Base-by-base conservation (phyloP, 2,329 filamentous ascomycete species). In the Botrytis aclada region DNA sequence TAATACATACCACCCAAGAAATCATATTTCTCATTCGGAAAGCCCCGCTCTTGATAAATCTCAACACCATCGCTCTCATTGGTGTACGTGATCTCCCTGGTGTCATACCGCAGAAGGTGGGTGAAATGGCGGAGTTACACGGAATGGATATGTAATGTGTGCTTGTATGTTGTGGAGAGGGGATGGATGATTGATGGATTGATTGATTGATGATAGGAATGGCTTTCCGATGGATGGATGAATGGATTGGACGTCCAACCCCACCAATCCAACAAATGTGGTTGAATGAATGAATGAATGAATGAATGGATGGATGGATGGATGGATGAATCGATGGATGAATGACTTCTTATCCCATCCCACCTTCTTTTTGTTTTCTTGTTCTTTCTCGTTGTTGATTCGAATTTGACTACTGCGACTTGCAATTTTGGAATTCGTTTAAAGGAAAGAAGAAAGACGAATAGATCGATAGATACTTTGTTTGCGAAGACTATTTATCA, bases 41-140 rank as follows among this genome's bases (percentile, higher is more conserved):
- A 6, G 7, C 20, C 43, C 43, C 18, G 7, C 43, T 45, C 0
- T 45, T 9, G n/a, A n/a, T n/a, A 45, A 8, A 3, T 9, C 20
- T 45, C 43, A 7, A 45, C 14, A 8, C 20, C 6, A 20, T 20
- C 1, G 43, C 2, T 45, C 3, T 45, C 20, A 9, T 22, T 22
- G 2, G 8, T 58, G 7, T 25, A n/a, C n/a, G n/a, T n/a, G n/a
- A n/a, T n/a, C n/a, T n/a, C n/a, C n/a, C n/a, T n/a, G n/a, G n/a
- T n/a, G n/a, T n/a, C n/a, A 54, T 54, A 54, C 51, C 29, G 51
- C 51, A 25, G 20, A 34, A 60, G 58, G 20, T 39, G 20, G 58
- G 34, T n/a, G 58, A 63, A 43, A 63, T 63, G 61, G 61, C 61
- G 61, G 61, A 39, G 61, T 63, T 43, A 63, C 61, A 63, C 61